Evolutionary conservation across 2,329 filamentous ascomycete genomes (phyloP).

Genomic region (Diaporthe caulivora): DNA sequence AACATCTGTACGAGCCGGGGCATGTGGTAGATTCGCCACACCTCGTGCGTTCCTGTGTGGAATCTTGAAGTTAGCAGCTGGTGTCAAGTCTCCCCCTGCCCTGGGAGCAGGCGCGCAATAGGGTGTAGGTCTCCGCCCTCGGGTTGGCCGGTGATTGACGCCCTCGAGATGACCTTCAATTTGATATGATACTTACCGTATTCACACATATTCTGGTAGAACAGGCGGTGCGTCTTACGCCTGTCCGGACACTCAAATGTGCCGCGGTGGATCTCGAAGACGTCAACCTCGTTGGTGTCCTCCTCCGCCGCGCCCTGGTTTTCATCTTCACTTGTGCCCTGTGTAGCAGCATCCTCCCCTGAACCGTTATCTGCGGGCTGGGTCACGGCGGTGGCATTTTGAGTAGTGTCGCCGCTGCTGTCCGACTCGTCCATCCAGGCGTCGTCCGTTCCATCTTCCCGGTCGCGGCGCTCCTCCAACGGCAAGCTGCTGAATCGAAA

Average conservation of each 20-base stretch:
- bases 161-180: background rate
- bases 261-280: background rate
- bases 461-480: background rate
- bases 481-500: background rate
- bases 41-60: background rate
- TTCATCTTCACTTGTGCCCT: background rate
- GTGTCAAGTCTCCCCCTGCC: background rate
- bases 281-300: accelerated
- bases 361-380: too few species aligned
- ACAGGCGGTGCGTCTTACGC: accelerated
- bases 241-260: background rate
- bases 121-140: background rate
- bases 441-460: background rate
- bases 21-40: background rate
- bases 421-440: background rate
- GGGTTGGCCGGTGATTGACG: background rate
- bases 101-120: background rate
- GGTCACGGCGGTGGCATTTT: too few species aligned
- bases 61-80: background rate
- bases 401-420: background rate
- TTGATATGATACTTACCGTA: background rate
- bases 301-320: background rate
- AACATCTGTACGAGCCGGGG: background rate
- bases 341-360: too few species aligned
- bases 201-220: background rate